Evolutionary conservation across 331 rosid genomes (phyloP).

Genomic region (Spiraea crenata): DNA sequence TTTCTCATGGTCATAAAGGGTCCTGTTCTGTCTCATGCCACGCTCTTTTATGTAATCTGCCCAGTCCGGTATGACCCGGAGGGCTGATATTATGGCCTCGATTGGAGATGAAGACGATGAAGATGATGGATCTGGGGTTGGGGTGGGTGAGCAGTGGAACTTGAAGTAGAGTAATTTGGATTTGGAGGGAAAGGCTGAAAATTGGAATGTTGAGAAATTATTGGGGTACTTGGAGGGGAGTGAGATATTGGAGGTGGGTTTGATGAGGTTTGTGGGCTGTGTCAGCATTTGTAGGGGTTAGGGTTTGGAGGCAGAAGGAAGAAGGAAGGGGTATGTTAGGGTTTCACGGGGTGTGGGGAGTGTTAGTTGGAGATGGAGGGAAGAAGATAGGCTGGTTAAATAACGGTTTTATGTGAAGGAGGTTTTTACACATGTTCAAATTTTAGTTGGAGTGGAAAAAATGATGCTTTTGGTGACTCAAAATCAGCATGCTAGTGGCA

Average conservation of each 20-base stretch:
- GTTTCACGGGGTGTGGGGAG: not conserved
- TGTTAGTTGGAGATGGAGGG: not conserved
- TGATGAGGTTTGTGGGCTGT: slow-evolving; percentile 31
- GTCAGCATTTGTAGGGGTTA: slow-evolving; percentile 42
- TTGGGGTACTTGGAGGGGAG: slow-evolving; percentile 47
- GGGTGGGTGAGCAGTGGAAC: slow-evolving; percentile 28
- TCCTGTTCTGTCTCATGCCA: slow-evolving; percentile 53
- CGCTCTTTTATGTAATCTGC: slow-evolving; percentile 70
- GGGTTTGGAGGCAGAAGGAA: slow-evolving; percentile 19
- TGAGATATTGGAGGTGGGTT: slow-evolving; percentile 27
- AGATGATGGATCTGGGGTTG: slow-evolving; percentile 7
- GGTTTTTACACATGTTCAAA: slow-evolving; percentile 51
- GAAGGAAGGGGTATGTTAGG: slow-evolving; percentile 24
- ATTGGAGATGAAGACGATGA: slow-evolving; percentile 21
- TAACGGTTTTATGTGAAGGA: slow-evolving; percentile 44
- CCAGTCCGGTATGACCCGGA: slow-evolving; percentile 72
- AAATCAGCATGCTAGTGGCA: not conserved
- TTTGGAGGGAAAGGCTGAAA: slow-evolving; percentile 23
- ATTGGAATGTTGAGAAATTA: slow-evolving; percentile 13
- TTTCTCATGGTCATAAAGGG: slow-evolving; percentile 54
- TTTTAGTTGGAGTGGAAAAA: not conserved
- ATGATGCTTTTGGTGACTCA: not conserved
- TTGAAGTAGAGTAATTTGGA: slow-evolving; percentile 29
- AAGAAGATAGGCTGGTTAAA: slow-evolving; percentile 8
- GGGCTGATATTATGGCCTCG: slow-evolving; percentile 34